Base-by-base conservation (phyloP, 768 basidiomycete species). In the Naganishia vishniacii region DNA sequence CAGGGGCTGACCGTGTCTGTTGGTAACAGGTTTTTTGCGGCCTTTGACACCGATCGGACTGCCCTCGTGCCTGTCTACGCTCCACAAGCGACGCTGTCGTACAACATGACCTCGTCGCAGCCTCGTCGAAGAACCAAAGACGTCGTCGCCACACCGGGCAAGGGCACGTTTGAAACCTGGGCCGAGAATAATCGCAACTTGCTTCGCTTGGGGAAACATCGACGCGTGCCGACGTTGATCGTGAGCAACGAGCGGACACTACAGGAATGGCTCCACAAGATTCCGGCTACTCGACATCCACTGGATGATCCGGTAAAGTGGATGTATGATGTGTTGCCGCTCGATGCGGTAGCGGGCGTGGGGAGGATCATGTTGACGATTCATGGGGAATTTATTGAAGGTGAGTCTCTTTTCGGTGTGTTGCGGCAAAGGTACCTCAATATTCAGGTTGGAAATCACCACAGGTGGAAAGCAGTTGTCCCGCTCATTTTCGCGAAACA, bases 401-500 rank as follows among this genome's bases (percentile, higher is more conserved):
- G 94, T 93, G 71, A 65, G 86, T 48, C 47, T 25, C 13, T 18
- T 7, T 7, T 48, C 25, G 26, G 5, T 5, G 25, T 15, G 29
- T 3, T 44, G 31, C 2, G 12, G n/a, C 23, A 62, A 25, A 25
- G 37, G 42, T 59, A n/a, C 34, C 11, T 20, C 23, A 31, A 20
- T 46, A 15, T 2, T 37, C 48, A 53, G 31, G 42, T 31, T 49
- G 48, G 62, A n/a, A 32, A 1, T 68, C 88, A 87, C 83, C 28
- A 81, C 84, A 9, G 84, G 84, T 60, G 92, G 91, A 12, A 56
- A 56, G 25, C 53, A 56, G 23, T n/a, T 40, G 13, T 79, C 91
- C 25, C 84, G 94, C 48, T 94, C 92, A 23, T 99, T 99, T 77
- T 91, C 95, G 74, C 83, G 95, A 63, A 86, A 89, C 0, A 93